A percentile compares a stretch with the other conserved stretches of the same genome.
These are phyloP conservation scores for Lodderomyces elongisporus DNA, from an alignment of 1,139 yeast genomes.

Conservation along the genomic window DNA sequence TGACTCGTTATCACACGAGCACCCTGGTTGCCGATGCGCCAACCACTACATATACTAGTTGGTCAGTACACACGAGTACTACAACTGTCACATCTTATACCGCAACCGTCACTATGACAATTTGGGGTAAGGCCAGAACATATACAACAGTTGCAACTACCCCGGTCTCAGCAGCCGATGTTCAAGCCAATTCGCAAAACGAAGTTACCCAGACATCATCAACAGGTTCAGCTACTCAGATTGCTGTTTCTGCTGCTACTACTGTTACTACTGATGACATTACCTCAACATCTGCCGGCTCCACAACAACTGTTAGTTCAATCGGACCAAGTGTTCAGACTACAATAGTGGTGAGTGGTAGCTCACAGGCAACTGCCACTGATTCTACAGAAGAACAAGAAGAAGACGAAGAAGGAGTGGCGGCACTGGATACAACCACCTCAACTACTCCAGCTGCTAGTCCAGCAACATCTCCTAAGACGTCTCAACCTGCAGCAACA, in stretches of 20 bases:
- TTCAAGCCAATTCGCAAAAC: slow-evolving; percentile 9
- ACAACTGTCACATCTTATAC: slow-evolving; percentile 41
- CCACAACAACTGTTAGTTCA: background rate
- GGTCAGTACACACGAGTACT: slow-evolving; percentile 27
- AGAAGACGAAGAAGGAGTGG: background rate
- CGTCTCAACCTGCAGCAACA: no score
- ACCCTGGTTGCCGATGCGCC: slow-evolving; percentile 29
- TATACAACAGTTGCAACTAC: slow-evolving; percentile 37
- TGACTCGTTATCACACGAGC: slow-evolving; percentile 29
- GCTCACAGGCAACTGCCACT: slow-evolving; percentile 2
- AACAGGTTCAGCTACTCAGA: slow-evolving; percentile 3
- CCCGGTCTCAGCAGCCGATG: slow-evolving; percentile 18
- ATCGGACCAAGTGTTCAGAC: slow-evolving; percentile 1
- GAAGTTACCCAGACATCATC: slow-evolving; percentile 8
- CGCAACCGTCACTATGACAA: slow-evolving; percentile 42
- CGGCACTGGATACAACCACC: slow-evolving; percentile 3
- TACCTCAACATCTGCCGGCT: slow-evolving; percentile 3
- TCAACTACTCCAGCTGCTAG: slow-evolving; percentile 5
- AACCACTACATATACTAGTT: slow-evolving; percentile 27
- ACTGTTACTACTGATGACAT: slow-evolving; percentile 2
- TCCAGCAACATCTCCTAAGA: slow-evolving; percentile 5
- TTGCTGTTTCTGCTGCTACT: slow-evolving; percentile 3
- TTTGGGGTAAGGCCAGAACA: slow-evolving; percentile 36
- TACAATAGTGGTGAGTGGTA: no score
- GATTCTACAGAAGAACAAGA: slow-evolving; percentile 2